phyloP scores from a whole-genome alignment of 2,329 filamentous ascomycete species.

The Dendrostoma leiphaemia region DNA sequence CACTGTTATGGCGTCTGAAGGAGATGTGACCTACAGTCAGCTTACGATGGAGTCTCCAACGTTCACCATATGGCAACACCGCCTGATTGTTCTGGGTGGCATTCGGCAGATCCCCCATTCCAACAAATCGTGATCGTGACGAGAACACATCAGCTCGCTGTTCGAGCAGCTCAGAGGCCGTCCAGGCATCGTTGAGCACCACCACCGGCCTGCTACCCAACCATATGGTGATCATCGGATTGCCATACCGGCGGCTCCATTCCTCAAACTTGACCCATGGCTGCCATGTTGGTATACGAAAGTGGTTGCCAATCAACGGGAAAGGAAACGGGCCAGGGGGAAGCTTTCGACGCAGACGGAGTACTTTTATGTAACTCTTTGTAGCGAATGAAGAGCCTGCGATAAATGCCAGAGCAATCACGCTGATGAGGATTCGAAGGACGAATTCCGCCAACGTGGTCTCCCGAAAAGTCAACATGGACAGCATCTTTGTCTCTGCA shows the following conservation, averaged over 20 bases:
- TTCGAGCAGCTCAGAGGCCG: conserved; percentile 7
- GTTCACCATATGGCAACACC: conserved; percentile 2
- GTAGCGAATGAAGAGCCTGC: too few species aligned
- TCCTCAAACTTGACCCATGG: conserved; percentile 5
- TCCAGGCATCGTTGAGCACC: conserved; percentile 8
- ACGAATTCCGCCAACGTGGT: too few species aligned
- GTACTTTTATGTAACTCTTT: conserved; percentile 1
- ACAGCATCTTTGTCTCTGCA: too few species aligned
- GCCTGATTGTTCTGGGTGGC: conserved; percentile 5
- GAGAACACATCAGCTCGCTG: conserved; percentile 1
- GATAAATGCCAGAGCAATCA: too few species aligned
- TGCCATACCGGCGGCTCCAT: conserved; percentile 1
- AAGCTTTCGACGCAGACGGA: conserved; percentile 2
- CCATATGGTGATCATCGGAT: conserved; percentile 10
- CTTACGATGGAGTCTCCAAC: conserved; percentile 6
- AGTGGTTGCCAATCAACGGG: conserved; percentile 7
- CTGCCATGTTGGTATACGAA: neutral
- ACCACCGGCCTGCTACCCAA: conserved; percentile 5
- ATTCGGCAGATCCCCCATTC: neutral
- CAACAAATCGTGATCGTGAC: conserved; percentile 5
- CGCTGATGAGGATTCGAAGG: too few species aligned
- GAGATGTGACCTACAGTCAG: conserved; percentile 7
- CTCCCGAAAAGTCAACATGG: too few species aligned
- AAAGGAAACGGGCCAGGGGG: conserved; percentile 5
- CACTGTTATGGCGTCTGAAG: rapidly evolving